Evolutionary conservation across 257 asterid genomes (phyloP).

Genomic region (Ligustrum vulgare): DNA sequence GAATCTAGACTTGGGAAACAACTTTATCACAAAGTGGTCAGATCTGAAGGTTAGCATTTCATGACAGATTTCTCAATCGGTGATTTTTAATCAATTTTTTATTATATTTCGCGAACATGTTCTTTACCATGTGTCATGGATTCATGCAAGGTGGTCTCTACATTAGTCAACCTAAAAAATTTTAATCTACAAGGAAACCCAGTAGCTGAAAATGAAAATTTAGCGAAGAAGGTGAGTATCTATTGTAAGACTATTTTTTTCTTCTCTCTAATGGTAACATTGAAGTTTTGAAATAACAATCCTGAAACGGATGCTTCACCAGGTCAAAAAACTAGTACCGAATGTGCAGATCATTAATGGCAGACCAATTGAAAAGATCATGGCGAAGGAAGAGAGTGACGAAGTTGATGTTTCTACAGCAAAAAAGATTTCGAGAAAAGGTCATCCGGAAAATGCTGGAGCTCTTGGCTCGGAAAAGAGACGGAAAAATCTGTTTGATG

Average conservation of each 20-base stretch:
- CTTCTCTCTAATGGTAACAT: not conserved
- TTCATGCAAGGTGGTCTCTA: slow-evolving; percentile 61
- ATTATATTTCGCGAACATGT: slow-evolving; percentile 4
- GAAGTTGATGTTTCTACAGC: slow-evolving; percentile 24
- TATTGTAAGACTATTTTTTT: not conserved
- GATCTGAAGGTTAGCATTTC: slow-evolving; percentile 61
- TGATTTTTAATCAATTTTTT: slow-evolving; percentile 10
- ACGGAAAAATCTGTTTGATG: slow-evolving; percentile 29
- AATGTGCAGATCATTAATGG: slow-evolving; percentile 61
- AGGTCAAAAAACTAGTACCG: slow-evolving; percentile 73
- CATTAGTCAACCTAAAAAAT: slow-evolving; percentile 66
- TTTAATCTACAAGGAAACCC: slow-evolving; percentile 92
- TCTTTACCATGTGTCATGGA: slow-evolving; percentile 15
- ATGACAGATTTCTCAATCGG: slow-evolving; percentile 10
- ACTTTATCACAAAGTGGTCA: slow-evolving; percentile 59
- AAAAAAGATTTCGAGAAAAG: slow-evolving; percentile 30
- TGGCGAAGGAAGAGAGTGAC: slow-evolving; percentile 42
- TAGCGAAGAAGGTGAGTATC: slow-evolving; percentile 60
- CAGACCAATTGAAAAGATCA: slow-evolving; percentile 50
- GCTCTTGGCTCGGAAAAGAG: slow-evolving; percentile 30
- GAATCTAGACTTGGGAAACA: slow-evolving; percentile 89
- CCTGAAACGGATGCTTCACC: slow-evolving; percentile 28
- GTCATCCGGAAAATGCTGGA: slow-evolving; percentile 17
- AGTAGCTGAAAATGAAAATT: slow-evolving; percentile 62
- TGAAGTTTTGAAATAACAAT: slow-evolving; percentile 19